Evolutionary conservation across 371 early-diverging fungal species (phyloP), one percentile per base, ranked within the genome.

Genomic region (Blastocladiella emersonii): DNA sequence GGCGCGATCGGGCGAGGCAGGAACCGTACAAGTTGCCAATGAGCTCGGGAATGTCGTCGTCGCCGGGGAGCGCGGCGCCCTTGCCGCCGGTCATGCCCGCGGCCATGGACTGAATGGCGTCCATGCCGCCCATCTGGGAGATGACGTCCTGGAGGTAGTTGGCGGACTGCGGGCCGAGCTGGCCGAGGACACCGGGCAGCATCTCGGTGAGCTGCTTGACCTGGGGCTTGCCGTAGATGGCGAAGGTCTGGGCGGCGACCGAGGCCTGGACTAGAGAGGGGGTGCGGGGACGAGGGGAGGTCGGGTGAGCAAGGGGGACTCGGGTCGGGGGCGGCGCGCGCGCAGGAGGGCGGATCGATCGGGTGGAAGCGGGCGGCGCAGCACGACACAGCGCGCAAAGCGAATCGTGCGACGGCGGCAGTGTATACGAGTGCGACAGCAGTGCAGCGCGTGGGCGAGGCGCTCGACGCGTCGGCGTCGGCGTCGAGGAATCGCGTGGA

Each of bases 111-210:
- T 64, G 93, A 78, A 76, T 85, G 87, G 70, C 90, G 13, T 51
- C 30, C 53, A 21, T 15, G 30, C 32, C 23, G 53, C 53, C 53
- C 53, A 51, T 51, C 32, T 51, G 53, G 15, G 12, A 27, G 8
- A 51, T 51, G 15, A 30, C 10, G 30, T 51, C 30, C 8, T 41
- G 86, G 70, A 96, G 86, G 71, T 80, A 82, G 71, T 84, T 84
- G 70, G 95, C 81, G 48, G 93, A 90, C 72, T 93, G 94, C 64
- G 94, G 91, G 66, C 95, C 97, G 67, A 98, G 80, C 78, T 95
- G 96, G 82, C 80, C 85, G 73, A 98, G 79, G 80, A 98, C 94
- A 59, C 85, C 88, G 67, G 96, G 95, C 67, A 95, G 83, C 37
- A 91, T 85, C 73, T 91, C 91, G 64, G 87, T 86, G 48, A 72